Evolutionary conservation across 345 rosid species (phyloP).

Genomic region (Orychophragmus violaceus): DNA sequence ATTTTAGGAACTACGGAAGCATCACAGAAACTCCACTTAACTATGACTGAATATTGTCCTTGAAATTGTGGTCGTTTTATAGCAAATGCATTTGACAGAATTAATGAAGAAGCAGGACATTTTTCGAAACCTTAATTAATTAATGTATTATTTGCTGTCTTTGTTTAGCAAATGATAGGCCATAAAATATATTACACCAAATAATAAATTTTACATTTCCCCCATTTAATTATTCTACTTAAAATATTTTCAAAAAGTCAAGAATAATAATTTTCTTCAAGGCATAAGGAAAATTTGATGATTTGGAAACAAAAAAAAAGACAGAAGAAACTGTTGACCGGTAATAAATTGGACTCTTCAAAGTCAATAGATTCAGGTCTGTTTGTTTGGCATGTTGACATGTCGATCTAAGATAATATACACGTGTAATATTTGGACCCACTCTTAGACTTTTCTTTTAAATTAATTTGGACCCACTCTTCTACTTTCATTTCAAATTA

Average conservation of each 20-base stretch:
- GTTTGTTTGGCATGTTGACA: conserved; percentile 15
- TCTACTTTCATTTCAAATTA: background rate
- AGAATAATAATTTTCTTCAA: background rate
- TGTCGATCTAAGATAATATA: background rate
- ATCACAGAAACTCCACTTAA: background rate
- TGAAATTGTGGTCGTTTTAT: background rate
- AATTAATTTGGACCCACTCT: background rate
- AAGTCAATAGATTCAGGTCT: conserved; percentile 15
- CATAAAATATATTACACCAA: no score
- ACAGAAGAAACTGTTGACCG: background rate
- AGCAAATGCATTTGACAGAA: background rate
- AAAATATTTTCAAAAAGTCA: no score
- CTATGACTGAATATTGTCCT: background rate
- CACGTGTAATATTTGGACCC: background rate
- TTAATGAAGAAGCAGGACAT: background rate
- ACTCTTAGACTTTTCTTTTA: background rate
- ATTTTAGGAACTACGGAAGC: background rate
- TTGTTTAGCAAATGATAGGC: no score
- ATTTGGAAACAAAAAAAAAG: conserved; percentile 3
- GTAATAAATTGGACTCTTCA: conserved; percentile 6
- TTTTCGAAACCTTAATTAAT: background rate
- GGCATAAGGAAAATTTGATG: background rate
- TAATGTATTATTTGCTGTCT: background rate
- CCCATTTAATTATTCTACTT: no score
- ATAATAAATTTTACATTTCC: no score